A percentile compares a stretch with the other conserved stretches of the same genome.
These are phyloP conservation scores for Sherardia arvensis DNA, from an alignment of 257 asterid species.

Conservation along the genomic window DNA sequence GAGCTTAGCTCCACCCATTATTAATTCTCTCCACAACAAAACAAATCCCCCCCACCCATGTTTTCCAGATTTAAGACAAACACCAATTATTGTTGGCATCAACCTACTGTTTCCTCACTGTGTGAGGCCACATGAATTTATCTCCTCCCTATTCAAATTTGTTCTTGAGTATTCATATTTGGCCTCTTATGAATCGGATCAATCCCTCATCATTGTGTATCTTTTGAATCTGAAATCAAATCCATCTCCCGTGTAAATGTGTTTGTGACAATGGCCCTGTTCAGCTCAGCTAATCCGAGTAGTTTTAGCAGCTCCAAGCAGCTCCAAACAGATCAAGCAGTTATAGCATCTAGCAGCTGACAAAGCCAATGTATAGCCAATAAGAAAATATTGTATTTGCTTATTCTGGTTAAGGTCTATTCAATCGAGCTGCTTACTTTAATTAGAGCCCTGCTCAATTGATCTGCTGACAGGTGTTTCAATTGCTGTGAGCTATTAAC, in stretches of 20 bases:
- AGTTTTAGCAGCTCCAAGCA: too few relatives aligned
- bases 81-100: constrained; percentile 13
- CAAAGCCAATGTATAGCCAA: too few relatives aligned
- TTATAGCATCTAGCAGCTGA: too few relatives aligned
- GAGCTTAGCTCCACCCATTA: background rate
- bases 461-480: too few relatives aligned
- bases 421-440: background rate
- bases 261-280: too few relatives aligned
- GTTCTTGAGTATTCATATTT: constrained; percentile 2
- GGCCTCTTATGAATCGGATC: constrained; percentile 5
- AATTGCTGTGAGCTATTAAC: too few relatives aligned
- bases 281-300: too few relatives aligned
- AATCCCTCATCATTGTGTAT: constrained; percentile 1
- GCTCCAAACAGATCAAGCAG: too few relatives aligned
- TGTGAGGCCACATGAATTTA: background rate
- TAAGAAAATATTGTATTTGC: background rate
- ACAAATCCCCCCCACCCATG: constrained; percentile 17
- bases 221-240: background rate
- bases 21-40: constrained; percentile 11
- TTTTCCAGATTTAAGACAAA: constrained; percentile 28
- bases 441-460: too few relatives aligned
- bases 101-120: constrained; percentile 12
- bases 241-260: background rate
- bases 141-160: constrained; percentile 5
- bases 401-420: too few relatives aligned